Conservation (phyloP, 768 basidiomycete species). For the Tylopilus balloui region DNA sequence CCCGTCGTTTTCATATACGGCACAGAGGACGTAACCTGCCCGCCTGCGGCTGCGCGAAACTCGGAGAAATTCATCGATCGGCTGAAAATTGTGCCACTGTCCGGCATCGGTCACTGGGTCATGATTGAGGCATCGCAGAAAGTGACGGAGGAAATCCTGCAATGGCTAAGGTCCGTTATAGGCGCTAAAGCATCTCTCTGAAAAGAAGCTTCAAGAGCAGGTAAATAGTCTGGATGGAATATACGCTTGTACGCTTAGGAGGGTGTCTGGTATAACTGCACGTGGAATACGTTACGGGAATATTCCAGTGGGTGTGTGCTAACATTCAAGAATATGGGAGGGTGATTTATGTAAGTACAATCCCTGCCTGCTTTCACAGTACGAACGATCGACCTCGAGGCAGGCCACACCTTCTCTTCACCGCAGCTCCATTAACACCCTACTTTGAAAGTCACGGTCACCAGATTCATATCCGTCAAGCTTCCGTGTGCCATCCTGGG, state of each 20-base stretch:
- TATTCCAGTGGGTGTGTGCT: too few species aligned
- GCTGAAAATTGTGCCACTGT: slow-evolving; percentile 48
- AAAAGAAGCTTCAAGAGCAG: background rate
- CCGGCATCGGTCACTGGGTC: slow-evolving; percentile 64
- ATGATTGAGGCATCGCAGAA: slow-evolving; percentile 58
- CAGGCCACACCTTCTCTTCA: background rate
- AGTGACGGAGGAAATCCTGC: slow-evolving; percentile 44
- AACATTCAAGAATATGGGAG: too few species aligned
- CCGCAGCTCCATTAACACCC: background rate
- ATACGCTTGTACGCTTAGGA: background rate
- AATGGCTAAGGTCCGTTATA: slow-evolving; percentile 38
- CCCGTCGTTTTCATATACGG: slow-evolving; percentile 64
- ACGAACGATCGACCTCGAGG: background rate
- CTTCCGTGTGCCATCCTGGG: background rate
- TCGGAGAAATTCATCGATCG: slow-evolving; percentile 47
- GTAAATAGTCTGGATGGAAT: background rate
- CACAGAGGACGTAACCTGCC: slow-evolving; percentile 48
- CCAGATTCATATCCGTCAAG: background rate
- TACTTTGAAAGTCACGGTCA: background rate
- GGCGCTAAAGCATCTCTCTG: slow-evolving; percentile 4
- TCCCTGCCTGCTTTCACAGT: background rate
- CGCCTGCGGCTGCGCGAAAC: slow-evolving; percentile 37
- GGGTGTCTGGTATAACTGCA: too few species aligned
- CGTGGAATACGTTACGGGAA: too few species aligned
- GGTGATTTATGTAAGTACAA: too few species aligned